Percentiles rank a stretch among this genome's conserved stretches.
Evolutionary conservation across 768 basidiomycete species (phyloP).

Genomic region (Podaxis rugospora): DNA sequence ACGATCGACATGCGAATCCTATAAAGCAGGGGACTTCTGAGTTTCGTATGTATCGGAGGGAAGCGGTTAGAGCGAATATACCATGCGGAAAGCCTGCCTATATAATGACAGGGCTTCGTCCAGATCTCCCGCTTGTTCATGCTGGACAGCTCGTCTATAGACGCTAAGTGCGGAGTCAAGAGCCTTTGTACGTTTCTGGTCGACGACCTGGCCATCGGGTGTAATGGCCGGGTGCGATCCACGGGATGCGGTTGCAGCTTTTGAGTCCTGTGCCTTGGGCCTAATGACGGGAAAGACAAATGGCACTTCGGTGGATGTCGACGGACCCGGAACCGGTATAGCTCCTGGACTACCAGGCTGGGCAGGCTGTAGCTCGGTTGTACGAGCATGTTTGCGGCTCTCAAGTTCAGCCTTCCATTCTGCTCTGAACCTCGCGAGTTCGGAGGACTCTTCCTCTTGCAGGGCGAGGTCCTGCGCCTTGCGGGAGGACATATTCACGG

Average conservation of each 20-base stretch:
- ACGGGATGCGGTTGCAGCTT: constrained; percentile 1
- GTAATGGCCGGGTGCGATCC: constrained; percentile 21
- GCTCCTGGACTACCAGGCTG: constrained; percentile 1
- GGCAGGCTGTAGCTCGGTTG: constrained; percentile 3
- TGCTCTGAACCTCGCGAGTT: constrained; percentile 66
- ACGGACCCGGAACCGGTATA: constrained; percentile 6
- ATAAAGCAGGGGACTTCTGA: not conserved
- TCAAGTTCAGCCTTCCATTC: constrained; percentile 70
- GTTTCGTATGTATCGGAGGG: constrained; percentile 6
- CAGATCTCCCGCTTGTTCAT: constrained; percentile 70
- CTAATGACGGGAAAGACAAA: not conserved
- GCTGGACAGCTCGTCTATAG: constrained; percentile 66
- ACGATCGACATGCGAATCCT: constrained; percentile 70
- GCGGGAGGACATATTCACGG: not conserved
- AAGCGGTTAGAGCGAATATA: constrained; percentile 14
- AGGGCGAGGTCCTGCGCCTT: constrained; percentile 1
- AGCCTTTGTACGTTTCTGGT: constrained; percentile 24
- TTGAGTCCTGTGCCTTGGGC: not conserved
- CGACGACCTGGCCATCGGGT: constrained; percentile 17
- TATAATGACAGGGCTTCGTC: constrained; percentile 77
- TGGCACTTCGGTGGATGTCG: not conserved
- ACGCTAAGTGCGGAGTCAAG: constrained; percentile 52
- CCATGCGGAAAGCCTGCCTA: constrained; percentile 72
- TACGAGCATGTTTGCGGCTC: constrained; percentile 24
- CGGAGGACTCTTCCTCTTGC: constrained; percentile 44